phyloP scores from a whole-genome alignment of 768 basidiomycete species.

The Leccinum ochraceum region DNA sequence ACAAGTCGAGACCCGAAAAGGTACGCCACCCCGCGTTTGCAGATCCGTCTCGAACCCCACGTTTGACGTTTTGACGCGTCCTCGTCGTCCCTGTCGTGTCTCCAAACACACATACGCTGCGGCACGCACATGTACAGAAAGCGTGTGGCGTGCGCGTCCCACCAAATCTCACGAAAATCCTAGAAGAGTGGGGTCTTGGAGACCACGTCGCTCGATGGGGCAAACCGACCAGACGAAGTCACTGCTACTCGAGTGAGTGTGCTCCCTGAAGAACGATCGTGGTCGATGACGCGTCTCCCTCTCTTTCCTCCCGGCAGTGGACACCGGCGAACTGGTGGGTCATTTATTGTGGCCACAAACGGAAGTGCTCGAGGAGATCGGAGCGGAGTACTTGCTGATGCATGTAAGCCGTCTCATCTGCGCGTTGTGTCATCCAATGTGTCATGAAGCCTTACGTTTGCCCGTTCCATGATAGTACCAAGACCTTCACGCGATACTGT shows the following conservation, averaged over 20 bases:
- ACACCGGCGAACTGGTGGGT: slow-evolving; percentile 44
- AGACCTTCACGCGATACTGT: slow-evolving; percentile 49
- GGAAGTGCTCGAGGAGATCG: slow-evolving; percentile 43
- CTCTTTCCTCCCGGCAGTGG: slow-evolving; percentile 31
- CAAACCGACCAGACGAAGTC: slow-evolving; percentile 11
- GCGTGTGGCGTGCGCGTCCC: slow-evolving; percentile 45
- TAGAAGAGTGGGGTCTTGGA: slow-evolving; percentile 53
- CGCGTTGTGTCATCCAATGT: background rate
- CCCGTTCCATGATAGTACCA: slow-evolving; percentile 43
- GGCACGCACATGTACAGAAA: slow-evolving; percentile 22
- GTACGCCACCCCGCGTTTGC: slow-evolving; percentile 19
- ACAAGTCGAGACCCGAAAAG: slow-evolving; percentile 45
- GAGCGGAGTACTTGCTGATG: slow-evolving; percentile 49
- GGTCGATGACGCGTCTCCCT: background rate
- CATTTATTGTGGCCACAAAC: slow-evolving; percentile 43
- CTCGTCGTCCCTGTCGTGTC: background rate
- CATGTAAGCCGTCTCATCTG: slow-evolving; percentile 37
- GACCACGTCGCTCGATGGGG: slow-evolving; percentile 40
- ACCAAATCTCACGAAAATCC: slow-evolving; percentile 56
- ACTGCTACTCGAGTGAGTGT: slow-evolving; percentile 20
- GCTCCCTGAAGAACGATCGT: background rate
- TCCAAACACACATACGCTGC: background rate
- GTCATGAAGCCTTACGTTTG: background rate
- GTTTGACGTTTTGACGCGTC: background rate
- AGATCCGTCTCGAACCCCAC: background rate